These are phyloP conservation scores for Verticillium isaacii DNA, from an alignment of 2,329 filamentous ascomycete species.

Conservation along the genomic window DNA sequence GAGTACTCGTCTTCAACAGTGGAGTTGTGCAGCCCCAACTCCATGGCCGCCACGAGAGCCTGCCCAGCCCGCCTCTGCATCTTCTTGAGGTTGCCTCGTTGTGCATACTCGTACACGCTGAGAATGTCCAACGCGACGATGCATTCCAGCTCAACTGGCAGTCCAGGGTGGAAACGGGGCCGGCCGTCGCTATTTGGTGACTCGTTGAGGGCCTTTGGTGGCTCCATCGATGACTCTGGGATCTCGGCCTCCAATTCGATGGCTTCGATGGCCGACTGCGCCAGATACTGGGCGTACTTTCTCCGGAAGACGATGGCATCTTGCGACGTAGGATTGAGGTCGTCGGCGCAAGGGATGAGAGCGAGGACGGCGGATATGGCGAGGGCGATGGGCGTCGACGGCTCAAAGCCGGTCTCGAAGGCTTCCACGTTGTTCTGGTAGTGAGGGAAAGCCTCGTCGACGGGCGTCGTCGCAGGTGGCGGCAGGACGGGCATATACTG, in stretches of 20 bases:
- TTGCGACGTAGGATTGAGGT: conserved; percentile 25
- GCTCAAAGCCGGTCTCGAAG: conserved; percentile 29
- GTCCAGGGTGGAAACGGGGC: conserved; percentile 35
- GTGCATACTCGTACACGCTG: conserved; percentile 48
- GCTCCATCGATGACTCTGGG: conserved; percentile 37
- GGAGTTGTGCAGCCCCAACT: conserved; percentile 34
- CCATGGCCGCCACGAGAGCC: conserved; percentile 41
- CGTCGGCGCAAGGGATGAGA: conserved; percentile 39
- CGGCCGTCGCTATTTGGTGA: conserved; percentile 24
- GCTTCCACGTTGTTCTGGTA: conserved; percentile 29
- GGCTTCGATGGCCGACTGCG: conserved; percentile 40
- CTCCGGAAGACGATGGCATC: conserved; percentile 38
- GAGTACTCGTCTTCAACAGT: conserved; percentile 32
- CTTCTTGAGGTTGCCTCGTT: conserved; percentile 47
- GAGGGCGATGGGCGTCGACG: conserved; percentile 36
- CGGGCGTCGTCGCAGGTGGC: conserved; percentile 27
- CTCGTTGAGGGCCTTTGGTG: conserved; percentile 37
- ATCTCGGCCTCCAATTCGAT: conserved; percentile 44
- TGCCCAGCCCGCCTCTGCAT: conserved; percentile 43
- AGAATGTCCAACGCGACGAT: conserved; percentile 42
- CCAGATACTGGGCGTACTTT: conserved; percentile 42
- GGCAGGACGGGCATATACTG: conserved; percentile 45
- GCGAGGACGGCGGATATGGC: conserved; percentile 44
- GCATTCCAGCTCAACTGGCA: conserved; percentile 40
- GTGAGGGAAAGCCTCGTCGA: conserved; percentile 26